Conservation (phyloP, 768 basidiomycete genomes). For the Mycena haematopus region DNA sequence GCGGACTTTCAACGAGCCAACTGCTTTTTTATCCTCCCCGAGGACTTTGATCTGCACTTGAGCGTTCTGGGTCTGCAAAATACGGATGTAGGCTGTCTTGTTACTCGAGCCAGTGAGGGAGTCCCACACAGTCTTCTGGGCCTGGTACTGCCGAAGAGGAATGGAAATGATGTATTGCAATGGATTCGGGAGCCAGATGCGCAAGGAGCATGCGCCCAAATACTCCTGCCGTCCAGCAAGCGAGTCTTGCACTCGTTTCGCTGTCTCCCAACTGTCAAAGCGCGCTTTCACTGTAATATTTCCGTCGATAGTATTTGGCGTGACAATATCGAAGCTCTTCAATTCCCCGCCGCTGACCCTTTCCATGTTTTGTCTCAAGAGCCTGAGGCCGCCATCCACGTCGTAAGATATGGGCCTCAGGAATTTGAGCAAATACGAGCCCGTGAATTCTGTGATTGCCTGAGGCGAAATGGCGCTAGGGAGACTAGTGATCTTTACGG, state of each 20-base stretch:
- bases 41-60: constrained; percentile 49
- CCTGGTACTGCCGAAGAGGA: constrained; percentile 53
- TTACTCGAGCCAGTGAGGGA: constrained; percentile 43
- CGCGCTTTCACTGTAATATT: constrained; percentile 46
- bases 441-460: constrained; percentile 40
- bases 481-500: constrained; percentile 53
- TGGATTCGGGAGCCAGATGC: constrained; percentile 53
- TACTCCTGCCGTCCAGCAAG: constrained; percentile 41
- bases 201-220: constrained; percentile 42
- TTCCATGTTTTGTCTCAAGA: constrained; percentile 36
- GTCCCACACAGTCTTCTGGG: constrained; percentile 59
- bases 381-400: constrained; percentile 30
- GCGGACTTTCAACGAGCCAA: constrained; percentile 64
- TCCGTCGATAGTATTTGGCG: constrained; percentile 36
- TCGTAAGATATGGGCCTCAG: constrained; percentile 34
- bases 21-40: constrained; percentile 58
- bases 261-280: constrained; percentile 57
- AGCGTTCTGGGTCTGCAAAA: constrained; percentile 30
- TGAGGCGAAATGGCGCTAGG: constrained; percentile 35
- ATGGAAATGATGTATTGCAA: constrained; percentile 58
- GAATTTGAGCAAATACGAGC: constrained; percentile 28
- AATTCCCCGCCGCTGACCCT: constrained; percentile 29
- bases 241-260: constrained; percentile 44
- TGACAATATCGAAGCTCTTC: constrained; percentile 36
- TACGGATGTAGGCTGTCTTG: constrained; percentile 42